Evolutionary conservation across 2,329 filamentous ascomycete genomes (phyloP), one percentile per base, ranked within the genome.

Genomic region (Phialophora verrucosa): DNA sequence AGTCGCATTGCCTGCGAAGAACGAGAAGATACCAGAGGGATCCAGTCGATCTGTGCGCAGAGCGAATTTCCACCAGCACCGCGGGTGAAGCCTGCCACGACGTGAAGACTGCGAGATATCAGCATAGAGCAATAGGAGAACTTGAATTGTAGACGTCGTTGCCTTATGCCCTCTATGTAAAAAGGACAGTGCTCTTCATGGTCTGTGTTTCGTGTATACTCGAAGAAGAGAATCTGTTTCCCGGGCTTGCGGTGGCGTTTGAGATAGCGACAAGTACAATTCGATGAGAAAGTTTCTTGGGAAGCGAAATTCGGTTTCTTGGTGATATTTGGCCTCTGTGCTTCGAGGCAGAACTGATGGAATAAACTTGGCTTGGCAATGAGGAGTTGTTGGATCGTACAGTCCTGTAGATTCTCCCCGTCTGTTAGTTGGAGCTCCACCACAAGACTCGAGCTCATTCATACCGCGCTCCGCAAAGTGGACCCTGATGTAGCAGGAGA

Each of bases 361-460:
- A 53, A 27, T 14, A 61, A 27, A 47, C 59, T 54, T n/a, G 49
- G 59, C 32, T 61, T 61, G 17, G 59, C 51, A 25, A 61, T 54
- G 49, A 54, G 59, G 8, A 44, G 59, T n/a, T 51, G 42, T 50
- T 61, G 59, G 25, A 61, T n/a, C 4, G 20, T 25, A 31, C n/a
- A 7, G 2, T 25, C 51, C 31, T 54, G 29, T 38, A 51, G 25
- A 29, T 61, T 42, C 49, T 38, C 12, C 8, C 11, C 20, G 49
- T 38, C 31, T 51, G 47, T 29, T 17, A 38, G 57, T n/a, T n/a
- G 23, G 3, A 31, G 11, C 25, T 31, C 29, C 25, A 8, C 6
- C n/a, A 31, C 5, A 20, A 29, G 23, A 11, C n/a, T 23, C 25
- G 29, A 25, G 17, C 47, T 29, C 47, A 51, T 20, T n/a, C 38